Evolutionary conservation across 2,329 filamentous ascomycete genomes (phyloP), one percentile per base, ranked within the genome.

Genomic region (Hypoxylon sp.): DNA sequence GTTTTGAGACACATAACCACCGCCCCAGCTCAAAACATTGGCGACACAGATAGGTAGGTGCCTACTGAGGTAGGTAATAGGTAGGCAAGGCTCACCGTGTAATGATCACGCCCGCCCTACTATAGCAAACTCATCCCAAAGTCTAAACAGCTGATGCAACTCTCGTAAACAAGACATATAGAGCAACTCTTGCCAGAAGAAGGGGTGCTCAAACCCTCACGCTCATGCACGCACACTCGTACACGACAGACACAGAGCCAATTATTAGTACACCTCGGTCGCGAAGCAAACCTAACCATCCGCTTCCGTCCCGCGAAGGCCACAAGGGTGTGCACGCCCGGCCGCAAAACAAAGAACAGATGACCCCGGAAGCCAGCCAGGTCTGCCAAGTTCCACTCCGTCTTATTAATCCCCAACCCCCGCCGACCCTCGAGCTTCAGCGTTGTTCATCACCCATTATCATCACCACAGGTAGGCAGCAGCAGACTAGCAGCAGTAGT

Each of bases 241-340:
- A 59, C 48, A 55, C 24, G 42, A 54, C 37, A 58, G n/a, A 42
- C 39, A 56, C 44, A 50, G 21, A 19, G 57, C 47, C 56, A 21
- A 21, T 24, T 56, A 65, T 65, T 65, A 61, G 46, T 61, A 65
- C 51, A 52, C 37, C 42, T 47, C 46, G 24, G 29, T 32, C 15
- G 19, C 5, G 24, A 51, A 32, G 44, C 19, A 10, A 10, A 60
- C 19, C 44, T 19, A 54, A 27, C 29, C 21, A 35, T 21, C 46
- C 21, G 32, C 60, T 46, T 57, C 52, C 60, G 31, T 42, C 51
- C 32, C 15, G 29, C 17, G 15, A 17, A 56, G 21, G 15, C 11
- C 46, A 57, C 29, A 24, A 37, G 13, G 47, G 52, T 32, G n/a
- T 21, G 7, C 44, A 21, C 37, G 39, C 39, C 39, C 8, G 39